phyloP scores from a whole-genome alignment of 192 early-diverging fungal species.

The Mortierella hygrophila region DNA sequence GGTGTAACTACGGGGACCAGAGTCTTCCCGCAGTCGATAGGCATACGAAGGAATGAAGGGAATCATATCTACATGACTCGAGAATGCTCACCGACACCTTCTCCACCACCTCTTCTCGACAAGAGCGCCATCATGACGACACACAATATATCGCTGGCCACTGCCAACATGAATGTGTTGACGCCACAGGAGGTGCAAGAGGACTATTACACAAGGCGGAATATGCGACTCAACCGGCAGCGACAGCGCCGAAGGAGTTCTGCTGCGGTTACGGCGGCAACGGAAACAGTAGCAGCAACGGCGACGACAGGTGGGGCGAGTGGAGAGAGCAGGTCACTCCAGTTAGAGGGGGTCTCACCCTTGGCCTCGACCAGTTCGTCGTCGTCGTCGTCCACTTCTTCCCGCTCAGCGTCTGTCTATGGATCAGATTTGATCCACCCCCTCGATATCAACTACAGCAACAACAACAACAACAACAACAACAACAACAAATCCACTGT shows the following conservation, averaged over 20 bases:
- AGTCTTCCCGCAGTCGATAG: not conserved
- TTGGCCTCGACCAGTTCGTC: not conserved
- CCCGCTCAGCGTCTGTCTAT: not conserved
- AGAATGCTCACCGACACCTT: not conserved
- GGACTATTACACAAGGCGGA: constrained; percentile 29
- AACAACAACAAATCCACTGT: not conserved
- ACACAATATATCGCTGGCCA: constrained; percentile 29
- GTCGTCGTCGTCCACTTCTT: not conserved
- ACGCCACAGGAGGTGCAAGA: constrained; percentile 37
- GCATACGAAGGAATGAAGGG: constrained; percentile 3
- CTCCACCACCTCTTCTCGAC: constrained; percentile 10
- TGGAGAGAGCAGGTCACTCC: not conserved
- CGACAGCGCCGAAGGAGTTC: constrained; percentile 4
- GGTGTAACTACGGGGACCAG: not conserved
- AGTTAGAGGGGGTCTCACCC: not conserved
- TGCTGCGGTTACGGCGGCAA: not conserved
- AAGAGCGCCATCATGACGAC: constrained; percentile 33
- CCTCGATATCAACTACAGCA: constrained; percentile 7
- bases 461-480: not conserved
- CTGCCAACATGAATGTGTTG: constrained; percentile 36
- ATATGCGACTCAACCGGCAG: constrained; percentile 19
- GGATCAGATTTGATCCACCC: constrained; percentile 9
- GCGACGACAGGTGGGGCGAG: not conserved
- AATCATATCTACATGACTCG: constrained; percentile 23
- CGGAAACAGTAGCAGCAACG: not conserved